Evolutionary conservation across 805 yeast species (phyloP), one percentile per base, ranked within the genome.

Genomic region (Brettanomyces bruxellensis): DNA sequence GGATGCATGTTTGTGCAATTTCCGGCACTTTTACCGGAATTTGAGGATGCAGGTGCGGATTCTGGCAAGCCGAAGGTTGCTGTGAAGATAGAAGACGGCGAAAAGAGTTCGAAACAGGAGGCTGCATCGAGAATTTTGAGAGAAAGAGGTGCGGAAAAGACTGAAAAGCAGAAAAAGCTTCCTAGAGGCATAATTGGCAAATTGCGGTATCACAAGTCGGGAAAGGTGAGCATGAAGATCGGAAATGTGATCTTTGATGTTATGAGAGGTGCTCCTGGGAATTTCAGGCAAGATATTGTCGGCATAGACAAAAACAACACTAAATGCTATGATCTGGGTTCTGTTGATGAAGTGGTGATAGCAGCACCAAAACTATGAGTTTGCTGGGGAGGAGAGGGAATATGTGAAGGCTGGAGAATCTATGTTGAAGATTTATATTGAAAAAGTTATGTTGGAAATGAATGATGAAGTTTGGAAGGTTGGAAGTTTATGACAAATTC

Each of bases 141-240:
- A 30, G 39, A 34, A 22, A 35, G 25, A 25, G 13, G 25, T 36
- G 36, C n/a, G 6, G 25, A 38, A 13, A 38, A 35, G 38, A 18
- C 14, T 1, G n/a, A 38, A 3, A 7, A 12, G 18, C 13, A 23
- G 6, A 38, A 7, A n/a, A 40, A 40, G 38, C 11, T 40, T 14
- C 45, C 49, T 0, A 64, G 66, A 37, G 96, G 96, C 1, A 70
- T 70, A 46, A 71, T 88, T 36, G 97, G 97, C 5, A 71, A 75
- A 8, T 58, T 91, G 34, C 76, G 91, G 46, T 70, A 82, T 41
- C 96, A 90, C 61, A 77, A 81, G 56, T 86, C 96, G 1, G 98
- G 98, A 3, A 86, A 77, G 59, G 62, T 88, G 22, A 73, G 95
- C 3, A 74, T 90, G 62, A 75, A 78, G 49, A 67, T 91, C 36